Percentiles rank a stretch among this genome's conserved stretches.
Conservation (phyloP, 75 land plant genomes). For the Adiantum capillusveneris region DNA sequence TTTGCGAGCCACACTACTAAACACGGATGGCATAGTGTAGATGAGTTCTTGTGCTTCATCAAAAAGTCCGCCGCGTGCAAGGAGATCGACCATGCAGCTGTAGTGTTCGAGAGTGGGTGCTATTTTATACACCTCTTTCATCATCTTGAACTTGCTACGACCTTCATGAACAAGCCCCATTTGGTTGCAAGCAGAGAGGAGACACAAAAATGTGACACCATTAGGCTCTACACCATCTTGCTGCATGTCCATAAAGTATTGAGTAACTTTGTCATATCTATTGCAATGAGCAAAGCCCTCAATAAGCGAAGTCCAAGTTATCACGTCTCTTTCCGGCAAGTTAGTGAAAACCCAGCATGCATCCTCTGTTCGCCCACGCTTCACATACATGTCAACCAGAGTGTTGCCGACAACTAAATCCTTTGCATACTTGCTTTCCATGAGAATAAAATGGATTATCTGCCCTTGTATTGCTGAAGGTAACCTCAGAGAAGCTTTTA, state of each 20-base stretch:
- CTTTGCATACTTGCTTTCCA: too few relatives aligned
- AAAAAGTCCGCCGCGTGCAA: slow-evolving; percentile 28
- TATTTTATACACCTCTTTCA: slow-evolving; percentile 14
- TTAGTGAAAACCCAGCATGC: slow-evolving; percentile 33
- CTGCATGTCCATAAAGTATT: slow-evolving; percentile 36
- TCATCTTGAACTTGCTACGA: slow-evolving; percentile 22
- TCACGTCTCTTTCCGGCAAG: slow-evolving; percentile 24
- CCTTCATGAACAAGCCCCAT: slow-evolving; percentile 48
- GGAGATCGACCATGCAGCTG: slow-evolving; percentile 35
- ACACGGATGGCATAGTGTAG: slow-evolving; percentile 28
- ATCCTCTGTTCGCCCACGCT: slow-evolving; percentile 22
- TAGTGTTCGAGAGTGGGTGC: slow-evolving; percentile 34
- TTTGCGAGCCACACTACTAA: too few relatives aligned
- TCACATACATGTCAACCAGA: neutral
- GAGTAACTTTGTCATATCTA: slow-evolving; percentile 19
- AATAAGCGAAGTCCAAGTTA: slow-evolving; percentile 43
- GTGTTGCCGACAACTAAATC: too few relatives aligned
- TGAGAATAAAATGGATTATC: too few relatives aligned
- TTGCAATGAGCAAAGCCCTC: slow-evolving; percentile 35
- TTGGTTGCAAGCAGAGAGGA: slow-evolving; percentile 38
- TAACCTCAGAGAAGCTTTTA: too few relatives aligned
- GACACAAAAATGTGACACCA: slow-evolving; percentile 39
- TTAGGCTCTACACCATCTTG: slow-evolving; percentile 35
- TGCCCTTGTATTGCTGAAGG: slow-evolving; percentile 7
- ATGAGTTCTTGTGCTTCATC: slow-evolving; percentile 25